Evolutionary conservation across 2,329 filamentous ascomycete species (phyloP), one percentile per base, ranked within the genome.

Genomic region (Colletotrichum cuscutae): DNA sequence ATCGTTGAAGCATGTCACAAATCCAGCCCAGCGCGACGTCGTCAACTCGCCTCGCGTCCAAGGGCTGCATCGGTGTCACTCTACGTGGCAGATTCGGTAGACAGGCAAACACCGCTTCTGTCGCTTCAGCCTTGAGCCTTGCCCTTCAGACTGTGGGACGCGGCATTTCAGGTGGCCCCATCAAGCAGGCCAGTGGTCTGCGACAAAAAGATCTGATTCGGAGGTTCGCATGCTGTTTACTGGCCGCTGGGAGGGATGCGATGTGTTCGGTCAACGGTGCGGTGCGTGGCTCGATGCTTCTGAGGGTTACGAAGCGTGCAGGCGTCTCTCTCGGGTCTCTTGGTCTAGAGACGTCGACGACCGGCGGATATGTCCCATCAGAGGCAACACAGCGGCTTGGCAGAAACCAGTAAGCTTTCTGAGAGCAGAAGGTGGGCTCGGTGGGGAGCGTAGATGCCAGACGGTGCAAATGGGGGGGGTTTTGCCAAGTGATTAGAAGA

Each of bases 341-440:
- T 42, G 37, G 37, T 42, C 42, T n/a, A 49, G 19, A 49, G 42
- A 49, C 42, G 42, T 49, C 42, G 42, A 49, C 42, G 19, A 9
- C 19, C 42, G 42, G 42, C 42, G 19, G 42, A 8, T 46, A 32
- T 37, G 35, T 72, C 66, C 71, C 71, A 61, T 72, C 66, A 66
- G 54, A 60, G 60, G 32, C 46, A 72, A 70, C 65, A 49, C 30
- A 54, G 60, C 70, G 70, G 65, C 70, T 72, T 72, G 70, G 70
- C 70, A 26, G 56, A n/a, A 49, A 22, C 32, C 70, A 70, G 53
- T 42, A 59, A 61, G 60, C 56, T 60, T 72, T 65, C 70, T 65
- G 42, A 70, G 70, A 72, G 66, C 46, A 72, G 66, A 65, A 72
- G 70, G 71, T 72, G 71, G 66, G 42, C 42, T 49, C 42, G 42